Base-by-base conservation (phyloP, 768 basidiomycete species). In the Tulasnella sp. region DNA sequence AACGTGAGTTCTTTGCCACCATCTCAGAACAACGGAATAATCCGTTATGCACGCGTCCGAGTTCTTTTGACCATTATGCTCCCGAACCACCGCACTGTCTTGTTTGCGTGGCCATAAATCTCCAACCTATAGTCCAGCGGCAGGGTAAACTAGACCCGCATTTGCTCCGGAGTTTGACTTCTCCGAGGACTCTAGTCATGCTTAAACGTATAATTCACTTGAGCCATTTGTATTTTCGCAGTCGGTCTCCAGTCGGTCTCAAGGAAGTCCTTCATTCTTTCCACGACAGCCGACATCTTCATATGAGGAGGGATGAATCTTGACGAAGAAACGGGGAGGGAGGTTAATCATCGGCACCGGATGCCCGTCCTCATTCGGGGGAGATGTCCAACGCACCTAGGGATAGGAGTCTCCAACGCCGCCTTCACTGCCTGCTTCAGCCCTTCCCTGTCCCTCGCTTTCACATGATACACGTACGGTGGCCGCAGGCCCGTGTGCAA, bases 381-480 rank as follows among this genome's bases (percentile, higher is more conserved):
- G 10, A 10, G 1, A 42, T 10, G 42, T 58, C 36, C 44, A 5
- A 75, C 44, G n/a, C 34, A 75, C 74, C 74, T 75, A 5, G 24
- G n/a, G 8, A 82, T 82, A 3, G 82, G 81, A 42, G 79, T 81
- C 7, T 75, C 79, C 62, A 81, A 18, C 18, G 82, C 82, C 38
- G 39, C 48, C 34, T 42, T 38, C 72, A 82, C 76, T 36, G 82
- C 81, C 8, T 58, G 56, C 39, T 80, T 77, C 24, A 81, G 72
- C 34, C 79, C 81, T 16, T 79, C 74, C 46, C 38, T 39, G 76
- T 82, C 81, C 36, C 81, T 80, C 38, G 77, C 75, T 34, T 82
- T 80, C 2, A 83, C 81, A 44, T 83, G 82, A 75, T 84, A 84
- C 44, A 84, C 83, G 42, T 81, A 82, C 2, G 84, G 84, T 31